Evolutionary conservation across 371 early-diverging fungal species (phyloP).

Genomic region (Circinella minor): DNA sequence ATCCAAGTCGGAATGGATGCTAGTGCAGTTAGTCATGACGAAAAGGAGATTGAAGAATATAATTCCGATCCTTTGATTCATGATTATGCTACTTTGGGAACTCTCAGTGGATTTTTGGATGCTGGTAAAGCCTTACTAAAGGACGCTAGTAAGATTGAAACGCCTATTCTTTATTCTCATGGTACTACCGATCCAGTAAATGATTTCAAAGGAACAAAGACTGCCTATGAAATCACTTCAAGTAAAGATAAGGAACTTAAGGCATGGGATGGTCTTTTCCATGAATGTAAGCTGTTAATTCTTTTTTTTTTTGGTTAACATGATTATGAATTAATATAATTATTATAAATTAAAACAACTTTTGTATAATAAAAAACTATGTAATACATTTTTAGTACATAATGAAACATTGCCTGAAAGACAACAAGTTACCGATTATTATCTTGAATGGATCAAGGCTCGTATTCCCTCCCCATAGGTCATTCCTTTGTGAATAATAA

Average conservation of each 20-base stretch:
- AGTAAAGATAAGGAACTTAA: conserved; percentile 55
- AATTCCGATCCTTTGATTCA: conserved; percentile 61
- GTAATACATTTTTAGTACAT: conserved; percentile 37
- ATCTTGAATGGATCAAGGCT: conserved; percentile 57
- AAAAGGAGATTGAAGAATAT: conserved; percentile 49
- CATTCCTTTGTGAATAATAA: background rate
- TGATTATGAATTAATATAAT: no score
- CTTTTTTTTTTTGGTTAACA: no score
- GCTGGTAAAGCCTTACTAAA: conserved; percentile 27
- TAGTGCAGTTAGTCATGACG: conserved; percentile 51
- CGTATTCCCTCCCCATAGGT: conserved; percentile 19
- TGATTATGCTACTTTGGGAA: conserved; percentile 43
- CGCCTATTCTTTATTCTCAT: conserved; percentile 52
- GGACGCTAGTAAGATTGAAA: conserved; percentile 20
- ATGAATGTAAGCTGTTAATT: conserved; percentile 49
- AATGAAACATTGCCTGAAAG: conserved; percentile 51
- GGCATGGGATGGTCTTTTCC: conserved; percentile 51
- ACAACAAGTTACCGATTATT: conserved; percentile 51
- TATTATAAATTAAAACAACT: no score
- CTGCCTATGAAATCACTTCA: conserved; percentile 44
- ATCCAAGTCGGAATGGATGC: conserved; percentile 47
- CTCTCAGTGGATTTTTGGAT: conserved; percentile 40
- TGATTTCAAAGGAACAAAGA: conserved; percentile 31
- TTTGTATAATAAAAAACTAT: no score
- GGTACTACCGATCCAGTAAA: conserved; percentile 58